Evolutionary conservation across 106 monocot genomes (phyloP).

Genomic region (Amphibolis antarctica): DNA sequence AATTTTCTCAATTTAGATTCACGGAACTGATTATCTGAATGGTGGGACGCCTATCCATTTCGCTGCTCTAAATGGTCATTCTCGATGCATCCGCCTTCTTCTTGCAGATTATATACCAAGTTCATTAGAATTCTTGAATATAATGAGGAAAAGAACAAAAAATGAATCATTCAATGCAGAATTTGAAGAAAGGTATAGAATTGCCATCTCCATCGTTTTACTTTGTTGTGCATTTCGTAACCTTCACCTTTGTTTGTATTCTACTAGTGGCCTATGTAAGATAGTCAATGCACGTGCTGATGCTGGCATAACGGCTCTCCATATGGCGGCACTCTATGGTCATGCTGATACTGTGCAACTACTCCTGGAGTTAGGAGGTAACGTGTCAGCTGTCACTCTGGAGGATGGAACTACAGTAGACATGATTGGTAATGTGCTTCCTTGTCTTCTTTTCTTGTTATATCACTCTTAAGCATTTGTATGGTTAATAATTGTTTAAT

Average conservation of each 20-base stretch:
- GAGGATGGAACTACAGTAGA: constrained; percentile 93
- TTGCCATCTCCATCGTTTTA: constrained; percentile 5
- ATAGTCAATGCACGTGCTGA: constrained; percentile 77
- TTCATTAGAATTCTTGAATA: constrained; percentile 44
- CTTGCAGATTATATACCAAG: constrained; percentile 80
- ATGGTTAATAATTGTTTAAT: no score
- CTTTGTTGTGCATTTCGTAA: not conserved
- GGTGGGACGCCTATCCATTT: constrained; percentile 87
- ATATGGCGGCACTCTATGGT: constrained; percentile 94
- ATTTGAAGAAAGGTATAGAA: constrained; percentile 49
- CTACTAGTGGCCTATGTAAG: constrained; percentile 37
- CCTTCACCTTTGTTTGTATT: constrained; percentile 12
- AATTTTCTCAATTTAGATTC: constrained; percentile 39
- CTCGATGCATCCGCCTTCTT: constrained; percentile 83
- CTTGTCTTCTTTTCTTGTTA: not conserved
- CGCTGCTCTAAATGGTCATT: constrained; percentile 83
- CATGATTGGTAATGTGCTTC: constrained; percentile 52
- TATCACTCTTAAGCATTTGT: not conserved
- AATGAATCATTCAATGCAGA: constrained; percentile 23
- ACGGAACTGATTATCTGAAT: constrained; percentile 90
- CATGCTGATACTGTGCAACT: constrained; percentile 71
- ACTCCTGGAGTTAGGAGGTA: constrained; percentile 80
- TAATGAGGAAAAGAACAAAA: constrained; percentile 26
- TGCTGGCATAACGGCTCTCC: constrained; percentile 92
- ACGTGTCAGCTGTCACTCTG: constrained; percentile 53